Evolutionary conservation across 352 stramenopile species (phyloP), one percentile per base, ranked within the genome.

Genomic region (Achlya hypogyna): DNA sequence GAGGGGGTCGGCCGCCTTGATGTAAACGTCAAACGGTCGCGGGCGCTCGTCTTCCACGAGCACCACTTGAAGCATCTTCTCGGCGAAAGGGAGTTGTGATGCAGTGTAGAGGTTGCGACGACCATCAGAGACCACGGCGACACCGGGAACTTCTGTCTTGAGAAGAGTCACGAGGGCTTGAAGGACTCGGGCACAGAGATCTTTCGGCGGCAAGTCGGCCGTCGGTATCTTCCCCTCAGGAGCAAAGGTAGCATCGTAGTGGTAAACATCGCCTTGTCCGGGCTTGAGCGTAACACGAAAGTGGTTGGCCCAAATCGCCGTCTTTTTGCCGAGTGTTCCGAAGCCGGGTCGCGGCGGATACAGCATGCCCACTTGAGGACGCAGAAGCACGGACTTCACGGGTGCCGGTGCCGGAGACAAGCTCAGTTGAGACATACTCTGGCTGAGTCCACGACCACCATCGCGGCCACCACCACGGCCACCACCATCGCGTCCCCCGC

Each of bases 201-300:
- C 29, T 62, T 88, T 91, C 35, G 81, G 78, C 8, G 78, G 79
- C 0, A 75, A 75, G 5, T 85, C 79, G 20, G 82, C 78, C 25
- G 71, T 64, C 38, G 79, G 82, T 23, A 65, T 74, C 5, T 62
- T 58, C 0, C 72, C 78, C 28, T 56, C 51, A 58, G 83, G 71
- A 0, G 69, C 72, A 64, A 91, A 82, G 51, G 76, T 56, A 1
- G 86, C 81, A 60, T 91, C 83, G 66, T 91, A 91, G 75, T 91
- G 83, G 56, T 76, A 91, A 4, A 87, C 63, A 49, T 89, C 81
- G 2, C 74, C 79, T 0, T 67, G 60, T 27, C 72, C 53, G 16
- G 73, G 68, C 10, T 74, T 80, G 42, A 86, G 73, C 31, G 73
- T 76, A 14, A 91, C 81, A 20, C 71, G 72, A 53, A 89, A 91